A percentile compares a stretch with the other conserved stretches of the same genome.
Conservation (phyloP, 140 eudicot species). For the Anethum foeniculum region DNA sequence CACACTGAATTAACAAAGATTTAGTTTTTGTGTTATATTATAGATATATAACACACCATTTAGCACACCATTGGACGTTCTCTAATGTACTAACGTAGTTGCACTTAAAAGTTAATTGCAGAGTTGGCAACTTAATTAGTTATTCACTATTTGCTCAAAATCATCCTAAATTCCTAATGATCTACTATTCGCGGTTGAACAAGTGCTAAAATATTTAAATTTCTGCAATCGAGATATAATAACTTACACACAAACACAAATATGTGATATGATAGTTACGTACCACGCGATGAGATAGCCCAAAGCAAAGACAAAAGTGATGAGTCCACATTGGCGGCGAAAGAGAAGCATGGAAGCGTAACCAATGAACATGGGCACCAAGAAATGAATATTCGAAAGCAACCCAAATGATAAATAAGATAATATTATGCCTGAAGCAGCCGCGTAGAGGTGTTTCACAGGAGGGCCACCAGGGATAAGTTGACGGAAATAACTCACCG, state of each 20-base stretch:
- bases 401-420: constrained; percentile 81
- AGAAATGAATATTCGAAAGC: constrained; percentile 78
- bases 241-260: not conserved
- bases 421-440: constrained; percentile 61
- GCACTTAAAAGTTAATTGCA: no score
- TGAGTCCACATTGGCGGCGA: constrained; percentile 64
- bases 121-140: not conserved
- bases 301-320: constrained; percentile 63
- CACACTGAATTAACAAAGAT: no score
- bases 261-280: no score
- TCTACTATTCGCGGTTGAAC: not conserved
- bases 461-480: constrained; percentile 73
- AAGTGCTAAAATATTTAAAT: not conserved
- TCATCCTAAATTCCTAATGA: not conserved
- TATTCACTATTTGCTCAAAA: no score
- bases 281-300: constrained; percentile 98
- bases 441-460: constrained; percentile 79
- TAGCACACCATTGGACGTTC: no score
- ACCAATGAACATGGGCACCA: constrained; percentile 64
- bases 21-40: no score
- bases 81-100: no score
- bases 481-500: constrained; percentile 72
- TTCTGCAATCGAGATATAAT: not conserved
- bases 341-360: constrained; percentile 63
- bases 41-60: no score